Base-by-base conservation (phyloP, 768 basidiomycete genomes). In the Termitomyces sp. region DNA sequence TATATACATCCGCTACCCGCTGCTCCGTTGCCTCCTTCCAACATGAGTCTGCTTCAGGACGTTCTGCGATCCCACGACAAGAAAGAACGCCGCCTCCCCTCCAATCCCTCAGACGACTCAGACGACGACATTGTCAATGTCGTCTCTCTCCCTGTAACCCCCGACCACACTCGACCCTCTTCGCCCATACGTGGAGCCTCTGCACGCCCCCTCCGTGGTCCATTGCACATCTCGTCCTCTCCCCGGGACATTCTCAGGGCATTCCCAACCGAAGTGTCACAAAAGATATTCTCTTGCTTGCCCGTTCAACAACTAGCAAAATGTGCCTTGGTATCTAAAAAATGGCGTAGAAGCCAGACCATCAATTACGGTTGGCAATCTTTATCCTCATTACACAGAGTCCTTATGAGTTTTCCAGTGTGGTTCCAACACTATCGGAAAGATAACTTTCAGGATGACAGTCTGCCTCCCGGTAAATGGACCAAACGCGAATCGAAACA, bases 391-490 rank as follows among this genome's bases (percentile, higher is more conserved):
- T 31, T 43, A 19, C 21, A 3, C 19, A 38, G 16, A 37, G 12
- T 2, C 23, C 43, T 52, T 19, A 51, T 52, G 4, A 35, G 41
- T 8, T 31, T 34, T 5, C 9, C 64, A 97, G 95, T 96, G 10
- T 97, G 95, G 95, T 97, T 95, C 75, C 89, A 91, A 62, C 87
- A 90, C 62, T 94, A 92, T 69, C 78, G 95, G 54, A 90, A 87
- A 62, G 90, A 94, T 59, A 86, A 89, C 63, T 92, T 97, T 62
- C 86, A 92, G 43, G 89, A 92, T 59, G 84, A 86, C 31, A 85
- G 82, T 57, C 69, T 91, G 48, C 87, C 89, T 4, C 80, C 86
- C 10, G 90, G 87, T 35, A 94, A 94, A 70, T 97, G 94, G 94
- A 90, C 92, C 9, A 90, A 90, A 67, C 80, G 88, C 55, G 94